Base-by-base conservation (phyloP, 2,329 filamentous ascomycete species). In the Huntiella savannae region DNA sequence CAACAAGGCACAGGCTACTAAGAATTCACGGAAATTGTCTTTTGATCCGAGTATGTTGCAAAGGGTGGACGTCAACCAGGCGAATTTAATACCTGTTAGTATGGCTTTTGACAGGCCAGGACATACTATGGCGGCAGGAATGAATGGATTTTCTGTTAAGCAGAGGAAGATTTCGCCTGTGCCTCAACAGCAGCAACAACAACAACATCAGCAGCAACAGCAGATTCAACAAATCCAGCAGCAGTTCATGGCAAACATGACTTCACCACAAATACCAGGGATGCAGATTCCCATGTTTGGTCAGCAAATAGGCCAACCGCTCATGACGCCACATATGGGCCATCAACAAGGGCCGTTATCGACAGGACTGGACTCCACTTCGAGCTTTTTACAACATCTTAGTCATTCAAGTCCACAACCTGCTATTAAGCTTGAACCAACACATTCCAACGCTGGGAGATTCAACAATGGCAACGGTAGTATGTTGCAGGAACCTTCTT, bases 31-130 rank as follows among this genome's bases (percentile, higher is more conserved):
- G 45, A 73, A 69, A 53, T 65, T 63, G 47, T 70, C 70, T 1
- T 65, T 71, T 52, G 71, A 73, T 50, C 58, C 65, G 1, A 55
- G 60, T 2, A 63, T 61, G 7, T 56, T 77, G 12, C 63, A 67
- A 41, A 64, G 70, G 49, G 72, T 75, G 60, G 68, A 75, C 52
- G 60, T 64, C n/a, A 65, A 58, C 52, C 67, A 65, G 49, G 55
- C 73, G 49, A 75, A 72, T 53, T 58, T 73, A 41, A 47, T 69
- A 40, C 57, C 63, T 2, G 28, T 41, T 6, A 34, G 16, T 11
- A 16, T 49, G 28, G 40, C 40, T 4, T 47, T 47, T 37, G 48
- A 49, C 19, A 40, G 15, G 17, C 22, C 22, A 28, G 22, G 22
- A 10, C 22, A 28, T 1, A 28, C 2, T 10, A 28, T 28, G 22